Evolutionary conservation across 1,284 basidiomycete species (phyloP).

Genomic region (Malassezia yamatoensis): DNA sequence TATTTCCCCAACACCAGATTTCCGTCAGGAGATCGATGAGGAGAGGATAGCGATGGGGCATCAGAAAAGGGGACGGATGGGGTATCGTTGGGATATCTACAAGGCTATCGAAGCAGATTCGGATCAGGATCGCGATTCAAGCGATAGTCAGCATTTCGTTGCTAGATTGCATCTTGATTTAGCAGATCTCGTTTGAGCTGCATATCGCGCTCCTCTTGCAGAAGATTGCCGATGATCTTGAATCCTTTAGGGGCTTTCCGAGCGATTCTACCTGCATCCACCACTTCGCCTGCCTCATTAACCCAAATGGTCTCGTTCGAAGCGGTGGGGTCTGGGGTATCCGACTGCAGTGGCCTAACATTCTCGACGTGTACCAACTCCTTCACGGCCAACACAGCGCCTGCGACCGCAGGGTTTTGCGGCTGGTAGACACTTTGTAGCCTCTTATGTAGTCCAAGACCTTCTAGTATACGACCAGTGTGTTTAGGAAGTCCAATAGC

Average conservation of each 20-base stretch:
- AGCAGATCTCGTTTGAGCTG: neutral
- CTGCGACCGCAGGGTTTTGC: constrained; percentile 63
- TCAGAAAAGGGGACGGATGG: too few relatives aligned
- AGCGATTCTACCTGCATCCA: constrained; percentile 37
- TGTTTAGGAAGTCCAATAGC: constrained; percentile 66
- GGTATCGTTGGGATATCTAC: too few relatives aligned
- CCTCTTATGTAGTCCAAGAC: constrained; percentile 67
- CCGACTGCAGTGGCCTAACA: constrained; percentile 50
- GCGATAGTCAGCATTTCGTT: too few relatives aligned
- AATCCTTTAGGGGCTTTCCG: constrained; percentile 44
- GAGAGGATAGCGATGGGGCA: neutral
- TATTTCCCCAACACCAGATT: neutral
- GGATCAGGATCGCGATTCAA: too few relatives aligned
- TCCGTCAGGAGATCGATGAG: neutral
- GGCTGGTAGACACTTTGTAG: constrained; percentile 70
- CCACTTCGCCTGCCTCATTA: constrained; percentile 38
- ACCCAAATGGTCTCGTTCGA: constrained; percentile 39
- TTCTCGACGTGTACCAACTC: constrained; percentile 78
- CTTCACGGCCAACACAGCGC: constrained; percentile 71
- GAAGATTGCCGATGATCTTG: constrained; percentile 40
- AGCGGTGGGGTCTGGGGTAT: constrained; percentile 10
- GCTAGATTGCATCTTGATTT: too few relatives aligned
- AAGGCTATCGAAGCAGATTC: too few relatives aligned
- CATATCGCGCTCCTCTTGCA: constrained; percentile 31
- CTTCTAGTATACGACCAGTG: constrained; percentile 62